Percentiles rank a stretch among this genome's conserved stretches.
phyloP scores from a whole-genome alignment of 1,284 basidiomycete genomes.

The Cryptococcus maquisensis region DNA sequence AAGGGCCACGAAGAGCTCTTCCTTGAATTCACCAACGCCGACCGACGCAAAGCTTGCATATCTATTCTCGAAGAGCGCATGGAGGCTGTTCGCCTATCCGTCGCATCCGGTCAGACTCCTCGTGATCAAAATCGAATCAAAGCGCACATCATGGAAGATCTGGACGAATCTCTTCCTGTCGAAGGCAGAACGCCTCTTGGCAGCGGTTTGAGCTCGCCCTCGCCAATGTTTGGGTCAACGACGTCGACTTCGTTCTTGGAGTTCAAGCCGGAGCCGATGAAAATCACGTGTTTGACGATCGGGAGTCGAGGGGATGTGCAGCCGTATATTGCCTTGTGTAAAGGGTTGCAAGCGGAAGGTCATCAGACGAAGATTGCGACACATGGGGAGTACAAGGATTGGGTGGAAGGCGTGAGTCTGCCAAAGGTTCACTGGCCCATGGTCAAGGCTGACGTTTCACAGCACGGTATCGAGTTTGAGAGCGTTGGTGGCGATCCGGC shows the following conservation, averaged over 20 bases:
- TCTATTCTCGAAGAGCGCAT: constrained; percentile 71
- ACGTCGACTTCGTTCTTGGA: constrained; percentile 81
- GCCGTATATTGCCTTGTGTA: constrained; percentile 89
- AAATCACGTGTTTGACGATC: constrained; percentile 90
- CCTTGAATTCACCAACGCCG: constrained; percentile 79
- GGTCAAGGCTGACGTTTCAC: constrained; percentile 1
- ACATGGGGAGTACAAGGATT: constrained; percentile 88
- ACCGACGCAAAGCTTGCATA: constrained; percentile 72
- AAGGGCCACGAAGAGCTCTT: constrained; percentile 96
- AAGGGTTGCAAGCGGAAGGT: constrained; percentile 77
- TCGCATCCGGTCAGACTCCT: constrained; percentile 1
- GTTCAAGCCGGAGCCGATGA: constrained; percentile 82
- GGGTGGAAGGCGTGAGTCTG: constrained; percentile 81
- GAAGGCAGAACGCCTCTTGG: constrained; percentile 49
- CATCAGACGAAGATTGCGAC: constrained; percentile 49
- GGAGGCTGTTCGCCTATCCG: constrained; percentile 59
- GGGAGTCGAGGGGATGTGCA: constrained; percentile 91
- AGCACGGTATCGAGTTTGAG: constrained; percentile 90
- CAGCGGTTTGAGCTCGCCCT: constrained; percentile 36
- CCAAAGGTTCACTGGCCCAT: background rate
- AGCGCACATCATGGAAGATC: constrained; percentile 42
- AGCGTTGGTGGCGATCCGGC: constrained; percentile 95
- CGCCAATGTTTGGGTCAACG: constrained; percentile 79
- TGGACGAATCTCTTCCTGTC: constrained; percentile 25
- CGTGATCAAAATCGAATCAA: constrained; percentile 14